Evolutionary conservation across 257 asterid species (phyloP).

Genomic region (Lithospermum erythrorhizon): DNA sequence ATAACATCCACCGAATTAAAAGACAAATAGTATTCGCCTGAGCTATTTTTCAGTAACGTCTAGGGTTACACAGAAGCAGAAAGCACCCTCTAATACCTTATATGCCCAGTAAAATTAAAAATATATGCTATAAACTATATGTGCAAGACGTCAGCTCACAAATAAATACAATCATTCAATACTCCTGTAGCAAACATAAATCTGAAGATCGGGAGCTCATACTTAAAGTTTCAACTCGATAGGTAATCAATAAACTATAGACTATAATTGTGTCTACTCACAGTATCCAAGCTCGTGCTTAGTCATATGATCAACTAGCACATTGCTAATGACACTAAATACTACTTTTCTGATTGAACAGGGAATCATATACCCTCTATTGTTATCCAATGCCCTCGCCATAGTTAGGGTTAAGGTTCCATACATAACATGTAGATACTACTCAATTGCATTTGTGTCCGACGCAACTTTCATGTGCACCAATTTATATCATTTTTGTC

Average conservation of each 20-base stretch:
- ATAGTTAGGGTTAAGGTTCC: background rate
- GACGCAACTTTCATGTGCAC: background rate
- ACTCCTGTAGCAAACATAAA: background rate
- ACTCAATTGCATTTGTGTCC: background rate
- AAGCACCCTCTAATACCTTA: background rate
- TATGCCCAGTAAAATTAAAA: background rate
- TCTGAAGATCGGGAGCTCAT: background rate
- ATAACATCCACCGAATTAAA: conserved; percentile 7
- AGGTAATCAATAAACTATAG: no score
- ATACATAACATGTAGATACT: background rate
- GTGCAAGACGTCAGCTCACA: background rate
- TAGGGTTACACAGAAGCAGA: background rate
- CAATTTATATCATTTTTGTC: background rate
- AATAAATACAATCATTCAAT: no score
- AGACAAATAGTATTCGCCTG: background rate
- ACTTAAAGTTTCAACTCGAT: background rate
- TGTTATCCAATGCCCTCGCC: background rate
- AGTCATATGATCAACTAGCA: background rate
- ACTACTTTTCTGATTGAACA: background rate
- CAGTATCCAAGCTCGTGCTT: background rate
- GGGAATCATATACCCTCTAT: background rate
- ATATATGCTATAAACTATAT: background rate
- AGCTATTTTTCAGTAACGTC: background rate
- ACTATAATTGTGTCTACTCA: background rate
- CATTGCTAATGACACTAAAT: no score